Percentiles rank a stretch among this genome's conserved stretches.
Conservation (phyloP, 352 stramenopile species). For the Plasmopara muralis region DNA sequence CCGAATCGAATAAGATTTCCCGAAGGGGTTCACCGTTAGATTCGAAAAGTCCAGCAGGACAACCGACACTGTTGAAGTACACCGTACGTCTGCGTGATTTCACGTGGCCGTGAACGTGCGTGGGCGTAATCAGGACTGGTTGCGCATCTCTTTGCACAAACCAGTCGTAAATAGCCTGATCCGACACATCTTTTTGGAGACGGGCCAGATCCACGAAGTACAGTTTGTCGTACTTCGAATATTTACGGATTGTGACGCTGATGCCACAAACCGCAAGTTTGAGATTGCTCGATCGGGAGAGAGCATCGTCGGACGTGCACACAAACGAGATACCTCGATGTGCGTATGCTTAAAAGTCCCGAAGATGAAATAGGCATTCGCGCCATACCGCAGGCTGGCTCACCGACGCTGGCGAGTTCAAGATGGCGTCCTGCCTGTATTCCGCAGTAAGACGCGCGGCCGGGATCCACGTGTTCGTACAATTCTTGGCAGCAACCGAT, state of each 20-base stretch:
- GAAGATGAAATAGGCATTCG: neutral
- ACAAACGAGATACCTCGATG: neutral
- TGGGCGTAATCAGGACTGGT: slow-evolving; percentile 1
- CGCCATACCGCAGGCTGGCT: neutral
- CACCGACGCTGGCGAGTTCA: neutral
- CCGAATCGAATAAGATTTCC: neutral
- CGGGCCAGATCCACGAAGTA: neutral
- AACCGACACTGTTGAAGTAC: neutral
- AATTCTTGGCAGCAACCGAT: neutral
- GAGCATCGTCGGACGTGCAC: neutral
- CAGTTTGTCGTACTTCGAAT: neutral
- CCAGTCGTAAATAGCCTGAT: neutral
- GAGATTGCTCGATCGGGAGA: neutral
- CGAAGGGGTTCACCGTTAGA: neutral
- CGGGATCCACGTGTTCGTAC: neutral
- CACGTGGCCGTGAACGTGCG: neutral
- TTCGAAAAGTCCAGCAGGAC: neutral
- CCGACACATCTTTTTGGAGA: neutral
- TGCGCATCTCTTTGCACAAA: neutral
- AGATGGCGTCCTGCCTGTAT: neutral
- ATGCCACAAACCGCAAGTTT: neutral
- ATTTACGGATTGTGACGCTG: neutral
- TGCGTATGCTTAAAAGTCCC: neutral
- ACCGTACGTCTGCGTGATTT: neutral
- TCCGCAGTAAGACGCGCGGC: neutral